Conservation (phyloP, 2,329 filamentous ascomycete species). For the Xylaria sp. region DNA sequence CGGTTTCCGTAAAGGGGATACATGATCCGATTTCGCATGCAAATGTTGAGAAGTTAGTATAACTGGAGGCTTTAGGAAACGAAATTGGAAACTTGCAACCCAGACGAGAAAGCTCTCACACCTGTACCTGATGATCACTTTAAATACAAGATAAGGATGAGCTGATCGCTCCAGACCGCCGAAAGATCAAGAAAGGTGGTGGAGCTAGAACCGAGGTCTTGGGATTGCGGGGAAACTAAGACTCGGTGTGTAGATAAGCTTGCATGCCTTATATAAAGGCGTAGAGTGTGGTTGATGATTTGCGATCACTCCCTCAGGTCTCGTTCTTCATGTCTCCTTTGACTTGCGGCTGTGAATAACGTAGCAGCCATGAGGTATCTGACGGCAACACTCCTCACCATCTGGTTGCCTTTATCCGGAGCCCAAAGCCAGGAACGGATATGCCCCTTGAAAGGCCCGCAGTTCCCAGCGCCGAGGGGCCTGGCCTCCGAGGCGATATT, state of each 20-base stretch:
- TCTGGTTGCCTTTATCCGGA: neutral
- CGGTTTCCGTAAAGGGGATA: no score
- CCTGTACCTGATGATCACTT: no score
- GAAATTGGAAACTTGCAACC: no score
- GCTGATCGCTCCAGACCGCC: no score
- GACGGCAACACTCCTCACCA: neutral
- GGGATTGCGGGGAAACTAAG: neutral
- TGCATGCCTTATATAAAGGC: neutral
- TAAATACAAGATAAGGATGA: no score
- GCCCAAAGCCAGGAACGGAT: conserved; percentile 5
- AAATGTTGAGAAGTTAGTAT: no score
- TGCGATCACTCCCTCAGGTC: neutral
- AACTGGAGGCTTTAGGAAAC: no score
- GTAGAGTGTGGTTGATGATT: neutral
- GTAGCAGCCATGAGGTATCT: neutral
- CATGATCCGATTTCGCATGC: no score
- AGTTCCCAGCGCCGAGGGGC: conserved; percentile 18
- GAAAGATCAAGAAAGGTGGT: no score
- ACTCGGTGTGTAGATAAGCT: neutral
- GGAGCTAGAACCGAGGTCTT: no score
- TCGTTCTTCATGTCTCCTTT: neutral
- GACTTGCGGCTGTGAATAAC: neutral
- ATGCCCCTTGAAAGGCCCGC: conserved; percentile 17
- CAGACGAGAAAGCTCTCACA: no score
- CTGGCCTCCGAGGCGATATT: conserved; percentile 8